Evolutionary conservation across 345 rosid species (phyloP), one percentile per base, ranked within the genome.

Genomic region (Rhodamnia argentea): DNA sequence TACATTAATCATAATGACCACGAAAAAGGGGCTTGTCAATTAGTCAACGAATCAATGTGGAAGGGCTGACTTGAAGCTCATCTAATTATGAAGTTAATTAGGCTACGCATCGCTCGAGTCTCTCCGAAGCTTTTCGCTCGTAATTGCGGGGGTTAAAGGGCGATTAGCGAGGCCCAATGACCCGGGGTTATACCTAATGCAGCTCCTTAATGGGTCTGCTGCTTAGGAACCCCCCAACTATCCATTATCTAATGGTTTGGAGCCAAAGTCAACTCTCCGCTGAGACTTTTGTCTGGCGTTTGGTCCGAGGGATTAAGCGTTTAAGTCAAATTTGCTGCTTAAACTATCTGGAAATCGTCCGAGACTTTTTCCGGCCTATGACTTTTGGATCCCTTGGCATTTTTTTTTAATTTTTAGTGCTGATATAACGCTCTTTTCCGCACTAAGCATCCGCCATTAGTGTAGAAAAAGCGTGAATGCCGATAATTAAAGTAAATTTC

Each of bases 101-200:
- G 47, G 78, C 78, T 18, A 12, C 5, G 40, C 12, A 32, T 32
- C 76, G 16, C 47, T 37, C 13, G 24, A 64, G 40, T 0, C 44
- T 0, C 44, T 9, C 24, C 4, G 12, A 4, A 4, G 47, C 7
- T 16, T 70, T 70, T 1, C 5, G 22, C 0, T 2, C 78, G 5
- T 70, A 4, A 70, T 32, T 0, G 12, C 4, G 24, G 20, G 44
- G 47, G 78, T 70, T 70, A 9, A 32, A 70, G 44, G 47, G 4
- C 44, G 24, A 70, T 70, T 32, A 32, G 78, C 47, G 24, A 0
- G 44, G 22, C 78, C 18, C 10, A 9, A 70, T 40, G 76, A 64
- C 32, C 78, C 47, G 6, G 23, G 23, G 32, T 70, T 70, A 32
- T 15, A 27, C 22, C 74, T 60, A 60, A 60, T 14, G 74, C 10